Percentiles rank a stretch among this genome's conserved stretches.
phyloP scores from a whole-genome alignment of 305 asterid species.

The Solanum hybrid region DNA sequence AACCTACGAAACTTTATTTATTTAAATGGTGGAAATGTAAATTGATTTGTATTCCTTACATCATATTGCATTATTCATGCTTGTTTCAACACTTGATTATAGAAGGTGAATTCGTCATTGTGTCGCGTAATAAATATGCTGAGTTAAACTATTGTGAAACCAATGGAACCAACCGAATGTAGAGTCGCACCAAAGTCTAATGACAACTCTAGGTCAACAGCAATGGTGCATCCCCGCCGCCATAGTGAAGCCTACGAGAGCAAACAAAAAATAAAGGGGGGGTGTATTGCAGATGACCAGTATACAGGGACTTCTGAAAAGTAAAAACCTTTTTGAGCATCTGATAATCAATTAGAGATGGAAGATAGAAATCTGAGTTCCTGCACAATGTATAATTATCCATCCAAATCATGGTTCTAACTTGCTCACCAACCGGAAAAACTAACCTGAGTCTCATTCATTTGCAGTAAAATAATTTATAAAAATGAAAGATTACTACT shows the following conservation, averaged over 20 bases:
- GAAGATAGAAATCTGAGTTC: background rate
- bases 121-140: background rate
- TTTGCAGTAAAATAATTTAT: background rate
- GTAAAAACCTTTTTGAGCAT: background rate
- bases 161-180: background rate
- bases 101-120: background rate
- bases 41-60: background rate
- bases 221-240: background rate
- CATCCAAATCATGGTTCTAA: background rate
- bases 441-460: background rate
- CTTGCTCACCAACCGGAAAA: background rate
- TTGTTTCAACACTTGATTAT: background rate
- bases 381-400: background rate
- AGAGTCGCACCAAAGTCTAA: background rate
- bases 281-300: background rate
- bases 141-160: background rate
- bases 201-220: background rate
- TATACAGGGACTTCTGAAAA: background rate
- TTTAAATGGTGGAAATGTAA: background rate
- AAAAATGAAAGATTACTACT: background rate
- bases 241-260: background rate
- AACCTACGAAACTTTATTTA: too few relatives aligned
- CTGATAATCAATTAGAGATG: background rate
- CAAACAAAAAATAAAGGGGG: background rate
- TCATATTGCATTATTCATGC: background rate